Conservation (phyloP, 208 protist species). For the Trypanosoma brucei region DNA sequence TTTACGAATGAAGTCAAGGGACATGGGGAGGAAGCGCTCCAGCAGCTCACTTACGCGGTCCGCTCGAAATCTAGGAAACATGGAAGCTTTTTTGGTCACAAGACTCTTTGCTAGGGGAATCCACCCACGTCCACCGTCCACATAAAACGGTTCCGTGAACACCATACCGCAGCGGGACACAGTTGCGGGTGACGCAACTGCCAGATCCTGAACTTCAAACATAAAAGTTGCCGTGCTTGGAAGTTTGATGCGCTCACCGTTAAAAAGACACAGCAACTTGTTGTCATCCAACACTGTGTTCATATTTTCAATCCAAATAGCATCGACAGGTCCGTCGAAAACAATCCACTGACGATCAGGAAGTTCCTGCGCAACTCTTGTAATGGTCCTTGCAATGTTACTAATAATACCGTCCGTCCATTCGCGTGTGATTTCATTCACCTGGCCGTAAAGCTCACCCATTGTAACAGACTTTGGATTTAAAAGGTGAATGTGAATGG, state of each 20-base stretch:
- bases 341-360: conserved; percentile 93
- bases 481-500: conserved; percentile 73
- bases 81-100: conserved; percentile 39
- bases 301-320: conserved; percentile 99
- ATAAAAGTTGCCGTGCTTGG: conserved; percentile 92
- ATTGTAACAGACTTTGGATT: conserved; percentile 97
- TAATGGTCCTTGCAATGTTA: conserved; percentile 87
- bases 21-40: conserved; percentile 61
- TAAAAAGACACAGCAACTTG: conserved; percentile 97
- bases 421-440: conserved; percentile 96
- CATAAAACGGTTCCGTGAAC: conserved; percentile 93
- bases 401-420: conserved; percentile 97
- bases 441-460: conserved; percentile 95
- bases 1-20: conserved; percentile 85
- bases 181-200: conserved; percentile 97
- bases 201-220: conserved; percentile 98
- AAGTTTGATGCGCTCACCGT: conserved; percentile 96
- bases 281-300: conserved; percentile 99
- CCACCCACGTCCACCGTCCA: conserved; percentile 88
- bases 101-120: conserved; percentile 71
- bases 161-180: conserved; percentile 99
- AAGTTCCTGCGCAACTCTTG: conserved; percentile 57
- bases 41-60: conserved; percentile 79
- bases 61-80: conserved; percentile 35
- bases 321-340: conserved; percentile 99